phyloP scores from a whole-genome alignment of 169 alveolate species.

The Eimeria zaria region DNA sequence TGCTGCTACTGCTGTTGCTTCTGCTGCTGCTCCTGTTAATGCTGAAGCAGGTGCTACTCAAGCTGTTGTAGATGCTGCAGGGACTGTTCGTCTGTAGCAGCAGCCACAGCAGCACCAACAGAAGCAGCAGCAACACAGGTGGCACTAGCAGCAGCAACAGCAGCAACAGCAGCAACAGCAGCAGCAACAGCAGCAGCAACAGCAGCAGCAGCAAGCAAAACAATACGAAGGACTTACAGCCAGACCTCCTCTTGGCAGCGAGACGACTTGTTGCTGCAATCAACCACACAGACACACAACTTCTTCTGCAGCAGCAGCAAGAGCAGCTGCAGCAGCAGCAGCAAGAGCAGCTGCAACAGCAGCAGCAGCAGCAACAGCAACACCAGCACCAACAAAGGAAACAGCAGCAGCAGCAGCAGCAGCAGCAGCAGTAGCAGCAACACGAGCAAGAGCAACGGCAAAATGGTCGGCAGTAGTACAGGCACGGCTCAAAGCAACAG shows the following conservation, averaged over 20 bases:
- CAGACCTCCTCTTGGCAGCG: slow-evolving; percentile 1
- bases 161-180: not conserved
- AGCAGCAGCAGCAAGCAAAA: not conserved
- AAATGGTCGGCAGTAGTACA: too few species aligned
- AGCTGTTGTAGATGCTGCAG: not conserved
- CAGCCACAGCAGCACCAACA: not conserved
- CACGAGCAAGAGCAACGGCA: not conserved
- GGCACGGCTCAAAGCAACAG: too few species aligned
- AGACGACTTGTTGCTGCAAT: slow-evolving; percentile 34
- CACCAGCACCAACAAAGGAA: not conserved
- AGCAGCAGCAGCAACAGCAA: not conserved
- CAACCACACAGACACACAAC: not conserved
- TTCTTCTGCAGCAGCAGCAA: slow-evolving; percentile 13
- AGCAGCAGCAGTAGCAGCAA: not conserved
- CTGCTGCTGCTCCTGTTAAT: too few species aligned
- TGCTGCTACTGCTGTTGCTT: too few species aligned
- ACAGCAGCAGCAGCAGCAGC: slow-evolving; percentile 9
- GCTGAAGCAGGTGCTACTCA: too few species aligned
- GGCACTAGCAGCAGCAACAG: not conserved
- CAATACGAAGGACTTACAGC: not conserved
- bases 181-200: slow-evolving; percentile 14
- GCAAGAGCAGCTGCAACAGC: not conserved
- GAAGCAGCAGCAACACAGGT: not conserved
- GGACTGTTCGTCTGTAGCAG: not conserved
- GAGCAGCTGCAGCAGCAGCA: not conserved